phyloP scores from a whole-genome alignment of 306 rosid species.

The Malus orientalis region DNA sequence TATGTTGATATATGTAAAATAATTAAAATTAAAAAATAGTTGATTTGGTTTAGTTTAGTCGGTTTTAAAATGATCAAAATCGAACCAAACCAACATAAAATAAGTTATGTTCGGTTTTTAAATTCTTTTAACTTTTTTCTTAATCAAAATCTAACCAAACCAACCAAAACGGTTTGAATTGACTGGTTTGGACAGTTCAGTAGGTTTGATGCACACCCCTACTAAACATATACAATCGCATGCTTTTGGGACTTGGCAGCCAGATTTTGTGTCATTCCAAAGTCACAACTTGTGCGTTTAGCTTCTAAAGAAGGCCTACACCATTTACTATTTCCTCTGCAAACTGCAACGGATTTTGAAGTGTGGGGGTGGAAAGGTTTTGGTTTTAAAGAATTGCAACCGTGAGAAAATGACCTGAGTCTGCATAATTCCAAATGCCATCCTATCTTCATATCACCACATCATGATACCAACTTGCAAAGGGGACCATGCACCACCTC shows the following conservation, averaged over 20 bases:
- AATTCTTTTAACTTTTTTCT: not conserved
- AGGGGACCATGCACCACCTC: slow-evolving; percentile 23
- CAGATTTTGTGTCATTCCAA: not conserved
- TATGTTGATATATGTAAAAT: no score
- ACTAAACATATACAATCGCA: not conserved
- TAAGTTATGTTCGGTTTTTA: no score
- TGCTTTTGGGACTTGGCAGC: not conserved
- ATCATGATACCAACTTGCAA: slow-evolving; percentile 7
- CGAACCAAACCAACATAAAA: not conserved
- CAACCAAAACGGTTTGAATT: not conserved
- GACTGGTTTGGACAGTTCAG: not conserved
- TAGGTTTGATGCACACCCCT: not conserved
- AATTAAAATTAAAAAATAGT: no score
- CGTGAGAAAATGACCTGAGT: slow-evolving; percentile 34
- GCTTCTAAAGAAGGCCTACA: slow-evolving; percentile 2
- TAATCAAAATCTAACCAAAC: not conserved
- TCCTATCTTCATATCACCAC: slow-evolving; percentile 23
- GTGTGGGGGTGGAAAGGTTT: not conserved
- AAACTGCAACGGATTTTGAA: slow-evolving; percentile 1
- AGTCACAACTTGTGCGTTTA: slow-evolving; percentile 8
- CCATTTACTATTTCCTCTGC: slow-evolving; percentile 3
- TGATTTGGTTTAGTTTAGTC: no score
- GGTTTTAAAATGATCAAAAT: no score
- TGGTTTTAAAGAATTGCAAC: not conserved
- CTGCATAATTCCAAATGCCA: slow-evolving; percentile 19